Base-by-base conservation (phyloP, 2,329 filamentous ascomycete species). In the Stromatinia cepivora region DNA sequence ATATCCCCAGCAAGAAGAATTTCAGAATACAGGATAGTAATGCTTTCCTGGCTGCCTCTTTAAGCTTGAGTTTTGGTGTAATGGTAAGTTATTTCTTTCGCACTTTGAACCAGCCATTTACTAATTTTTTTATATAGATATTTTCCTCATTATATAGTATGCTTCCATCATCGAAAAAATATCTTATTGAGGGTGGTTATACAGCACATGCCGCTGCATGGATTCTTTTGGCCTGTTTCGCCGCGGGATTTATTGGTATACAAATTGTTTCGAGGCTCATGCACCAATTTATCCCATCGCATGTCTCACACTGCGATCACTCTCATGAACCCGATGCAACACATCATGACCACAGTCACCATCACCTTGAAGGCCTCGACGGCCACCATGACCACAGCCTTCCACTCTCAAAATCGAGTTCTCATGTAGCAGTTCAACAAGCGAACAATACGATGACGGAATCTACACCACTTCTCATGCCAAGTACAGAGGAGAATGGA, bases 91-190 rank as follows among this genome's bases (percentile, higher is more conserved):
- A 15, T n/a, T 17, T 8, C 46, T 36, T 13, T 39, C 31, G 25
- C 5, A 25, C 10, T 15, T 28, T 17, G 25, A 1, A 25, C n/a
- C n/a, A 8, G 25, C 39, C 46, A 25, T 39, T 52, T 25, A 31
- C 67, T 66, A 42, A 69, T 39, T 28, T 20, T n/a, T 50, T 50
- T 20, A 31, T 4, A 20, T n/a, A 97, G 93, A 86, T 97, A 53
- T 97, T 97, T 80, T 97, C 94, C 48, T 90, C 94, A 1, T 81
- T 98, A 42, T 97, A 94, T 79, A 95, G 90, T 80, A 97, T 98
- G 92, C 85, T 98, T 10, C 94, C 94, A 13, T 93, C 92, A 28
- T 89, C 94, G 2, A 93, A 91, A 77, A 84, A 84, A 52, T 97
- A 97, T 77, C 85, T 99, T 4, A 83, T 85, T 70, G 84, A 88